Base-by-base conservation (phyloP, 129 eudicot species). In the Flaveria ramosissima region DNA sequence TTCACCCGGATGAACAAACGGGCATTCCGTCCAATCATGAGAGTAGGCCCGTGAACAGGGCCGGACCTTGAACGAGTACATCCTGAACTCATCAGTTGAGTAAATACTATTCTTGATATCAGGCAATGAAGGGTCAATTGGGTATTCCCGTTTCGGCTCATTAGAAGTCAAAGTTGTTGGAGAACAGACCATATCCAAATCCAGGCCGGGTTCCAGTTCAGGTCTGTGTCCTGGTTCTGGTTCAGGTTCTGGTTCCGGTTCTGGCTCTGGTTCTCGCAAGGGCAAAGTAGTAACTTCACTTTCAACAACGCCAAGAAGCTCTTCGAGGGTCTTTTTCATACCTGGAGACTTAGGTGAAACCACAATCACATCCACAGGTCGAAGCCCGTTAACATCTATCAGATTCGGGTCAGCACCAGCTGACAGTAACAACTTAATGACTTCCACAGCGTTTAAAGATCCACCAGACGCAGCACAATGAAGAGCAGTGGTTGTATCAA, bases 1-100 rank as follows among this genome's bases (percentile, higher is more conserved):
- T 45, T 84, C 88, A 6, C 88, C 88, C 9, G 85, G 88, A 51
- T 84, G 88, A 56, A 80, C 80, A 80, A 84, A 84, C 10, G 85
- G 85, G 80, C 88, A 84, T 67, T 80, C 85, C 2, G 88, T 80
- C 88, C 88, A 84, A 59, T 84, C 88, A 70, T 84, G 88, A 23
- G 88, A 80, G 64, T 84, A 84, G 36, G 83, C 88, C 32, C 88
- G 82, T 36, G 88, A 84, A 67, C 88, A 84, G 16, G 88, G 85
- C 7, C 80, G 84, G 41, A 80, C 57, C 66, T 84, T 84, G 68
- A 80, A 84, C 1, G 85, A 72, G 69, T 63, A 84, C 85, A 84
- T 84, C 23, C 85, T 74, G 52, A 84, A 84, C 47, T 84, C 88
- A 60, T 84, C 88, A 23, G 77, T 80, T 1, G 82, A 73, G 71